These are phyloP conservation scores for Quercus cerris DNA, from an alignment of 306 rosid genomes.

Conservation along the genomic window DNA sequence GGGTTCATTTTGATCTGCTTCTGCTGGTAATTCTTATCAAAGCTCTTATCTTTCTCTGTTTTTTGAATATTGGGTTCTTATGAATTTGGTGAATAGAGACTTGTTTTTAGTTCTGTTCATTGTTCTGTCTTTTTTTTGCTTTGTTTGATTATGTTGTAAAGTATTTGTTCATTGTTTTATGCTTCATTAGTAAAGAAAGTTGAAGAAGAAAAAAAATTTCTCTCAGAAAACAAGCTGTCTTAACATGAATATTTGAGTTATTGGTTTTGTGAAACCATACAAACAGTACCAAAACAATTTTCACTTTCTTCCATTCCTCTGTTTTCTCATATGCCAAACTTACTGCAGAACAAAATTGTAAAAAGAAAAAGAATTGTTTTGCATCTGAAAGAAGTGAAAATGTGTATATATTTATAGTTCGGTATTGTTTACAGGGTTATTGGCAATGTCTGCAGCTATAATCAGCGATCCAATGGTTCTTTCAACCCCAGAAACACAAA, in stretches of 20 bases:
- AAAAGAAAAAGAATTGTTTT: background rate
- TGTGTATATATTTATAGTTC: background rate
- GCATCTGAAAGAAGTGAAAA: background rate
- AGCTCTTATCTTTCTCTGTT: background rate
- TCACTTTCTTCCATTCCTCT: background rate
- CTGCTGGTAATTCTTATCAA: slow-evolving; percentile 52
- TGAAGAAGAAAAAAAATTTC: background rate
- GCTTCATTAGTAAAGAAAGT: background rate
- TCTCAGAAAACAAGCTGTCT: background rate
- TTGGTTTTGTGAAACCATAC: slow-evolving; percentile 13
- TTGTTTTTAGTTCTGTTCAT: background rate
- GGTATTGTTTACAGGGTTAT: slow-evolving; percentile 38
- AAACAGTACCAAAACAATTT: background rate
- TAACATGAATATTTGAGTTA: background rate
- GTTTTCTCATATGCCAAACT: background rate
- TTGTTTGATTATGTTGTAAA: background rate
- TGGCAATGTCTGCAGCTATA: slow-evolving; percentile 67
- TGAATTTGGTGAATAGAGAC: background rate
- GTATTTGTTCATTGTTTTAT: background rate
- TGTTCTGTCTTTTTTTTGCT: background rate
- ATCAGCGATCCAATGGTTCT: slow-evolving; percentile 61
- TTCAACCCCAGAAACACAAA: slow-evolving; percentile 54
- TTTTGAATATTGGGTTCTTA: background rate
- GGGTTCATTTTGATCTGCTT: slow-evolving; percentile 50
- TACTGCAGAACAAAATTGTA: background rate